phyloP scores from a whole-genome alignment of 192 early-diverging fungal species.

The Umbelopsis vinacea region DNA sequence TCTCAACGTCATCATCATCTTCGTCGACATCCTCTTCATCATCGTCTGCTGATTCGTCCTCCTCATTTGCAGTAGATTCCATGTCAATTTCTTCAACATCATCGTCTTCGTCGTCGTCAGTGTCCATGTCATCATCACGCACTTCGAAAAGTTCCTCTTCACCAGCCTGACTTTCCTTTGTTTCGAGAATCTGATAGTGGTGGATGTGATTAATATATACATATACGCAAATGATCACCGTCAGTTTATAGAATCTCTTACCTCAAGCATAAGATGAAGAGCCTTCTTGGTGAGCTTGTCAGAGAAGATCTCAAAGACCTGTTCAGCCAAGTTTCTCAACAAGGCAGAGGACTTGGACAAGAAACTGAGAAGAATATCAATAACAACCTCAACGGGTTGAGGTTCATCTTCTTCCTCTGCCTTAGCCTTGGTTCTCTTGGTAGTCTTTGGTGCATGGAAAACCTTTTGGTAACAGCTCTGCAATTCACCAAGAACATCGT shows the following conservation, averaged over 20 bases:
- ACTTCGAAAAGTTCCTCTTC: slow-evolving; percentile 63
- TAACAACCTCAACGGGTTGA: slow-evolving; percentile 89
- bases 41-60: slow-evolving; percentile 27
- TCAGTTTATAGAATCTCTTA: not conserved
- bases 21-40: slow-evolving; percentile 39
- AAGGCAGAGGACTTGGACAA: slow-evolving; percentile 81
- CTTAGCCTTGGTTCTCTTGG: slow-evolving; percentile 44
- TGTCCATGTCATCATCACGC: slow-evolving; percentile 54
- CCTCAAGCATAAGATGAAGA: slow-evolving; percentile 73
- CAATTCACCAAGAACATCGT: slow-evolving; percentile 70
- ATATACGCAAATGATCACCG: too few relatives aligned
- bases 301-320: slow-evolving; percentile 86
- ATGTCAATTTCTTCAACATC: slow-evolving; percentile 41
- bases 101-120: slow-evolving; percentile 49
- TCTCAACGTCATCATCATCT: slow-evolving; percentile 33
- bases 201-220: too few relatives aligned
- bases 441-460: slow-evolving; percentile 51
- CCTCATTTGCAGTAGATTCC: slow-evolving; percentile 32
- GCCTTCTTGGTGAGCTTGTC: slow-evolving; percentile 73
- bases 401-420: slow-evolving; percentile 64
- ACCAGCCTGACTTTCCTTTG: slow-evolving; percentile 57
- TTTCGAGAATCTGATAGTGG: slow-evolving; percentile 47
- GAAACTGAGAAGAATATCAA: slow-evolving; percentile 90
- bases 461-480: slow-evolving; percentile 75
- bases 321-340: slow-evolving; percentile 74